Evolutionary conservation across 768 basidiomycete genomes (phyloP).

Genomic region (Gyrodon lividus): DNA sequence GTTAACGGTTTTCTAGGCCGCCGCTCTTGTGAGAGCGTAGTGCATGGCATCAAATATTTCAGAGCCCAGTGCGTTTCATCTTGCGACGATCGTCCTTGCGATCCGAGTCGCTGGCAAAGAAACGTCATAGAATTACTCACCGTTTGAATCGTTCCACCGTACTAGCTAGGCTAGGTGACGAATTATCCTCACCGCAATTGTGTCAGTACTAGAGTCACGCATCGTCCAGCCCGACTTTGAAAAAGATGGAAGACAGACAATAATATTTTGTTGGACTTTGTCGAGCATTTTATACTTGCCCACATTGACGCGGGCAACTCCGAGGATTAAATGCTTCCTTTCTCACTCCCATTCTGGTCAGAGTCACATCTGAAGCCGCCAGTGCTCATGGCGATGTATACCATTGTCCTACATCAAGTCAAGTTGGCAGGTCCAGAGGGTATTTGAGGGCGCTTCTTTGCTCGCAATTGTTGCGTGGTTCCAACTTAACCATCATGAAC

Average conservation of each 20-base stretch:
- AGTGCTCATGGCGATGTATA: conserved; percentile 18
- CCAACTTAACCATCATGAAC: conserved; percentile 20
- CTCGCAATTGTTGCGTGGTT: conserved; percentile 10
- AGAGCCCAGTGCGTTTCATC: conserved; percentile 71
- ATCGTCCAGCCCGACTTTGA: too few relatives aligned
- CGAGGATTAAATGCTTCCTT: neutral
- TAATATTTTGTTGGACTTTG: too few relatives aligned
- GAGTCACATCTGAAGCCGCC: too few relatives aligned
- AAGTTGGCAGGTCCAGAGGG: neutral
- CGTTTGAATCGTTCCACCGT: neutral
- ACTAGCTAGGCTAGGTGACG: too few relatives aligned
- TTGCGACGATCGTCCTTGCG: neutral
- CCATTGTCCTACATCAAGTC: neutral
- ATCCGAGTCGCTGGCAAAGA: neutral
- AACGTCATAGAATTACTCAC: neutral
- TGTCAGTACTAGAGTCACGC: too few relatives aligned
- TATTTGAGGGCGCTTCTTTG: conserved; percentile 5
- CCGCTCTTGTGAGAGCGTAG: conserved; percentile 46
- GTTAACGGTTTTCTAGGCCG: conserved; percentile 69
- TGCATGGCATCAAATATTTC: conserved; percentile 51
- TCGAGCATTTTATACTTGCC: too few relatives aligned
- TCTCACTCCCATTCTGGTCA: too few relatives aligned
- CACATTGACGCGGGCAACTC: conserved; percentile 13
- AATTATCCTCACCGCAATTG: too few relatives aligned
- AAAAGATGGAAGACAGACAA: too few relatives aligned